Base-by-base conservation (phyloP, 2,329 filamentous ascomycete species). In the Didymella pinodella region DNA sequence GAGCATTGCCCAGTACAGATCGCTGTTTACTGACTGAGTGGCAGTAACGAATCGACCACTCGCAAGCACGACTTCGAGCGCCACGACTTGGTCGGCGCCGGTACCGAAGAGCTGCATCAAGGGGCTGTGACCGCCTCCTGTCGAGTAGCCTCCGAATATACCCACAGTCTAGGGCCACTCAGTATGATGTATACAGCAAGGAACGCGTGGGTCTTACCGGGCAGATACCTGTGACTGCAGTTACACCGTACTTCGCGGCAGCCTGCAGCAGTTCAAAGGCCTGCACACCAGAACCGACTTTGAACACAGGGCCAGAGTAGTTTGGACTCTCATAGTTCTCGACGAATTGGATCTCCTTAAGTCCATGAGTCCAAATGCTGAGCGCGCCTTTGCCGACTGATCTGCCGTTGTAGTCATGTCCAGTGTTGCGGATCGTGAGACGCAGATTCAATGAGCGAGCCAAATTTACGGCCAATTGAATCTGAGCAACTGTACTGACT, bases 51-150 rank as follows among this genome's bases (percentile, higher is more conserved):
- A 71, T 16, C 62, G 61, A 8, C 72, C 72, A 31, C 36, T 65
- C 2, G 72, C 68, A 14, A 70, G 68, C 0, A 75, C 71, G 4
- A 74, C 65, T 54, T 81, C 73, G 31, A 75, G 76, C 44, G 73
- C 70, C 5, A 75, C 61, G 14, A 80, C 70, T 40, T 75, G 76
- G 49, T 80, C 73, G 8, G 71, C 56, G 1, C 68, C 72, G n/a
- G 75, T 59, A 28, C 74, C 74, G 60, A 81, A 82, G 36, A 81
- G 68, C 52, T 78, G 78, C 47, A 81, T 81, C 32, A 87, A 65
- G 2, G 84, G 83, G 12, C 79, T 82, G 70, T 87, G 83, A 0
- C 85, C 85, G 26, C 84, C 85, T 2, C 82, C 84, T 2, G 70
- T 65, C 22, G 72, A 67, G 63, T 75, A 80, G 11, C 78, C 73